phyloP scores from a whole-genome alignment of 164 flowering plant genomes.

The Vitis vinifera region ASM3070453v1 NC_081808.1:17918501-17919000 shows the following conservation, averaged over 20 bases:
- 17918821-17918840: constrained; percentile 59
- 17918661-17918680: too few relatives aligned
- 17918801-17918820: constrained; percentile 64
- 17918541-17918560: too few relatives aligned
- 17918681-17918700: background rate
- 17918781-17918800: constrained; percentile 38
- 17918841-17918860: constrained; percentile 57
- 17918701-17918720: background rate
- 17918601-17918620: too few relatives aligned
- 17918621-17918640: too few relatives aligned
- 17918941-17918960: constrained; percentile 32
- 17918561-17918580: too few relatives aligned
- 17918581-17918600: too few relatives aligned
- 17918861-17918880: constrained; percentile 55
- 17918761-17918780: constrained; percentile 21
- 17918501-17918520: constrained; percentile 63
- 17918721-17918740: background rate
- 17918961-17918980: constrained; percentile 60
- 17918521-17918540: constrained; percentile 7
- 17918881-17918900: constrained; percentile 53
- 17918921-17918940: constrained; percentile 54
- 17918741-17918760: background rate
- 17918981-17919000: constrained; percentile 64
- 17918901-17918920: constrained; percentile 67
- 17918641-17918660: too few relatives aligned